These are phyloP conservation scores for Avena eriantha DNA, from an alignment of 176 grass and related monocot species.

Conservation along the genomic window DNA sequence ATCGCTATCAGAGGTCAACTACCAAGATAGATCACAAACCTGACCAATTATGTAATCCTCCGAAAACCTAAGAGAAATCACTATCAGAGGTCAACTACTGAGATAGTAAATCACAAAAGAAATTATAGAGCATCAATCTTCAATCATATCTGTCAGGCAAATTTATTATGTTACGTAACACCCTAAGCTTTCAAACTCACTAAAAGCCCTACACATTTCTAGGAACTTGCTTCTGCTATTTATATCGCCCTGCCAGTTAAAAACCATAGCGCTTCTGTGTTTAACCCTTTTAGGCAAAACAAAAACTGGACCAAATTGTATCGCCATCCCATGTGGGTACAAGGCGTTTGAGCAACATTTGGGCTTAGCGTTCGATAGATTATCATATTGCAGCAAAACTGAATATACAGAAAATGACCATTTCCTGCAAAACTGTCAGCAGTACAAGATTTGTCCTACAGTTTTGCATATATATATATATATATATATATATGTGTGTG, in stretches of 20 bases:
- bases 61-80: background rate
- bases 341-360: background rate
- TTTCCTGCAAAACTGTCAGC: background rate
- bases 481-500: too few species aligned
- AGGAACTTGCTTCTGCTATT: background rate
- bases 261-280: background rate
- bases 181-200: background rate
- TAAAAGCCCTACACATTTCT: background rate
- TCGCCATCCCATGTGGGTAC: too few species aligned
- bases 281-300: background rate
- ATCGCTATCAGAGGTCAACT: conserved; percentile 16
- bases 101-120: background rate
- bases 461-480: background rate
- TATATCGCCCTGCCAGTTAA: background rate
- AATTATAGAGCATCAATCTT: background rate
- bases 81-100: background rate
- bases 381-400: background rate
- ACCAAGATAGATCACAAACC: background rate
- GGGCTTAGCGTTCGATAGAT: background rate
- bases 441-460: background rate
- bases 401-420: conserved; percentile 16
- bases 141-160: background rate
- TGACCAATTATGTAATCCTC: conserved; percentile 32
- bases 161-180: background rate
- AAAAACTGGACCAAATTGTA: background rate